These are phyloP conservation scores for Mycocentrospora acerina DNA, from an alignment of 2,329 filamentous ascomycete genomes.

Conservation along the genomic window DNA sequence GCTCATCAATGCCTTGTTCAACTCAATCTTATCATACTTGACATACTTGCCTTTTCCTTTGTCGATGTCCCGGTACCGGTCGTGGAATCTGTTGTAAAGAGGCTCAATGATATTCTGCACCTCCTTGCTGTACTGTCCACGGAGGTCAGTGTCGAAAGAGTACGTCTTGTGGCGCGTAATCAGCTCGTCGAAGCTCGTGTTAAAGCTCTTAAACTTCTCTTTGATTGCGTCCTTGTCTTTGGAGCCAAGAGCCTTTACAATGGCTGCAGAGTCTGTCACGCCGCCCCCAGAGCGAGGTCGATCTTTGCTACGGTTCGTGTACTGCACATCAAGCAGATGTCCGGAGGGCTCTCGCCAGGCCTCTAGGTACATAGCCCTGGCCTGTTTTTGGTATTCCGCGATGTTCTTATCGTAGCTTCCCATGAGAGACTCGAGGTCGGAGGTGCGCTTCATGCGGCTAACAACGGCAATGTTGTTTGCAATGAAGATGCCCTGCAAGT, in stretches of 20 bases:
- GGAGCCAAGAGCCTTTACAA: conserved; percentile 78
- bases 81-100: conserved; percentile 92
- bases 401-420: conserved; percentile 64
- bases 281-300: conserved; percentile 64
- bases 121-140: conserved; percentile 75
- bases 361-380: conserved; percentile 77
- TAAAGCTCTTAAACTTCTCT: conserved; percentile 92
- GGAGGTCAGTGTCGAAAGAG: conserved; percentile 88
- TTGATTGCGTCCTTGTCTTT: conserved; percentile 98
- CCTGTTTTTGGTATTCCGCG: conserved; percentile 86
- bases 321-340: conserved; percentile 83
- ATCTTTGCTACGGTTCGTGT: conserved; percentile 70
- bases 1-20: conserved; percentile 63
- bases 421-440: conserved; percentile 74
- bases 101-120: conserved; percentile 91
- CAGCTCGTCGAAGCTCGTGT: conserved; percentile 85
- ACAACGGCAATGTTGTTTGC: conserved; percentile 85
- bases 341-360: conserved; percentile 86
- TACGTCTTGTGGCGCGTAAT: conserved; percentile 78
- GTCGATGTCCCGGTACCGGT: conserved; percentile 95
- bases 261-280: conserved; percentile 71
- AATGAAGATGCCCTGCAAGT: conserved; percentile 81
- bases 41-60: conserved; percentile 98
- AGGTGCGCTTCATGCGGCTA: conserved; percentile 79
- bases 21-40: conserved; percentile 87